A percentile compares a stretch with the other conserved stretches of the same genome.
These are phyloP conservation scores for Marsdenia floribunda DNA, from an alignment of 257 asterid species.

Conservation along the genomic window DNA sequence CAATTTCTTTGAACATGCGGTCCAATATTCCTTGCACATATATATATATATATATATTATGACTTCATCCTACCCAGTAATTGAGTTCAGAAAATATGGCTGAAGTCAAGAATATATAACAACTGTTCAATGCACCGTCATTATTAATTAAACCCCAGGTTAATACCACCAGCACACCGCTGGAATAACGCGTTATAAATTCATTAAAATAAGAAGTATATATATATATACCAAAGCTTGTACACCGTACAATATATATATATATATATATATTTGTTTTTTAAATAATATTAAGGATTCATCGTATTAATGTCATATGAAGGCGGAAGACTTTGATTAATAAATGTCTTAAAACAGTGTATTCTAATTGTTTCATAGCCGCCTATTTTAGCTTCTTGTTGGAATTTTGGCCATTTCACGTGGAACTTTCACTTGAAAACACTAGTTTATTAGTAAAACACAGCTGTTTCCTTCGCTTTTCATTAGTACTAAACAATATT, in stretches of 20 bases:
- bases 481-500: not conserved
- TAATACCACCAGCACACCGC: not conserved
- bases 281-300: not conserved
- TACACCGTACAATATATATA: not conserved
- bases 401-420: slow-evolving; percentile 10
- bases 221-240: not conserved
- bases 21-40: no score
- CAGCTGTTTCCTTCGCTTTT: not conserved
- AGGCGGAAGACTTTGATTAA: not conserved
- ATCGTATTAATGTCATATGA: slow-evolving; percentile 4
- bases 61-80: no score
- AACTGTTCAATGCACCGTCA: no score
- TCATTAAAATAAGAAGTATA: not conserved
- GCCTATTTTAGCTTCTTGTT: not conserved
- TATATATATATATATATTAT: no score
- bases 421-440: not conserved
- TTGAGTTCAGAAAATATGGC: no score
- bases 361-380: not conserved
- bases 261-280: no score
- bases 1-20: no score
- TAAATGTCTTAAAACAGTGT: not conserved
- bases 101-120: no score
- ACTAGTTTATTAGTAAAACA: not conserved
- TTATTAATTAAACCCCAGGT: not conserved
- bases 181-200: not conserved